Percentiles rank a stretch among this genome's conserved stretches.
Evolutionary conservation across 2,329 filamentous ascomycete species (phyloP).

Genomic region (Plectosphaerella sp.): DNA sequence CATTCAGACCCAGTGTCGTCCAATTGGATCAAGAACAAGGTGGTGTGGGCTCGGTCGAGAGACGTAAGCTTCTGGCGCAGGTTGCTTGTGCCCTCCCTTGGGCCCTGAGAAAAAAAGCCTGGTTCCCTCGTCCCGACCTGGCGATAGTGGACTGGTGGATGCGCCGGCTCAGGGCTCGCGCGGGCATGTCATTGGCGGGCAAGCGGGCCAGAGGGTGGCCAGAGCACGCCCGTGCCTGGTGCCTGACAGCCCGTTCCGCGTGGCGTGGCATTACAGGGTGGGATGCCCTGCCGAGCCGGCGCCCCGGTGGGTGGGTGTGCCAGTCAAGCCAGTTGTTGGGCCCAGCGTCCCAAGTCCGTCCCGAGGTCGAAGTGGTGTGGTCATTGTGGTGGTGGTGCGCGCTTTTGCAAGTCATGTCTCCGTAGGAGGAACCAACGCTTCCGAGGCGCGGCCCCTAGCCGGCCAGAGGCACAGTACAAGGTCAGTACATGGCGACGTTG

Average conservation of each 20-base stretch:
- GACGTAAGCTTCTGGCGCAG: constrained; percentile 5
- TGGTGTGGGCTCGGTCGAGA: constrained; percentile 6
- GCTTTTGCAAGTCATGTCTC: no score
- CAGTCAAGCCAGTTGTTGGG: neutral
- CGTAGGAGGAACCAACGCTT: no score
- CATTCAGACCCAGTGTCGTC: neutral
- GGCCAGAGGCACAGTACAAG: no score
- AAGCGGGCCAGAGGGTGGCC: constrained; percentile 1
- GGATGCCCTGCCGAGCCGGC: neutral
- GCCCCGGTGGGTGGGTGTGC: neutral
- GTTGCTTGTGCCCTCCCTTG: neutral
- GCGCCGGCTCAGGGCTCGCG: neutral
- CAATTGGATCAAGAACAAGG: neutral
- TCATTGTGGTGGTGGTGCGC: neutral
- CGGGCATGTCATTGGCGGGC: constrained; percentile 22
- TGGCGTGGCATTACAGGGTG: constrained; percentile 32
- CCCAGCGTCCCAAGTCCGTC: neutral
- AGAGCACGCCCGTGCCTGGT: constrained; percentile 28
- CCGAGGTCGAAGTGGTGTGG: neutral
- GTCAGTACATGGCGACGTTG: no score
- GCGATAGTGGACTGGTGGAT: neutral
- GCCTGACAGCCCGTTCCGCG: constrained; percentile 34
- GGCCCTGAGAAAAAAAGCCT: neutral
- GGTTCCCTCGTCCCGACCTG: neutral
- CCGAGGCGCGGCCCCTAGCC: no score